These are phyloP conservation scores for Striga hermonthica DNA, from an alignment of 305 asterid genomes.

Conservation along the genomic window DNA sequence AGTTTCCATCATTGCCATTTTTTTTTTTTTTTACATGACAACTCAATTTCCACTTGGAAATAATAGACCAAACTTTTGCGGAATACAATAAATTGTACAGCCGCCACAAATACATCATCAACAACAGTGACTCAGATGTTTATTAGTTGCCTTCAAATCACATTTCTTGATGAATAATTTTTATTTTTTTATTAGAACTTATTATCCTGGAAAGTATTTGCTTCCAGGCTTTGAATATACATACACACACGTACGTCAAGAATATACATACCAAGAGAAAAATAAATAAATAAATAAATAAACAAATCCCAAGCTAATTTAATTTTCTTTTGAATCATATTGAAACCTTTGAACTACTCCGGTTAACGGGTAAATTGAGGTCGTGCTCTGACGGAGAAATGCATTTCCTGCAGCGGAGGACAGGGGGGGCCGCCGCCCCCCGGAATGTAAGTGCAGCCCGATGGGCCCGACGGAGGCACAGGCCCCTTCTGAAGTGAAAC, in stretches of 20 bases:
- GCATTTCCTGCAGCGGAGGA: slow-evolving; percentile 39
- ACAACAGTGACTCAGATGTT: too few relatives aligned
- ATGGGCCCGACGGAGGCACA: slow-evolving; percentile 58
- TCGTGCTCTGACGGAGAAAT: slow-evolving; percentile 35
- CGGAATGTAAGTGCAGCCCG: slow-evolving; percentile 65
- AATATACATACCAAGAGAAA: neutral
- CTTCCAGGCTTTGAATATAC: neutral
- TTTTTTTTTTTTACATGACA: slow-evolving; percentile 5
- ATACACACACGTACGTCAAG: neutral
- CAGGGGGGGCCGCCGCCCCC: slow-evolving; percentile 45
- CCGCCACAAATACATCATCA: too few relatives aligned
- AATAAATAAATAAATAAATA: neutral
- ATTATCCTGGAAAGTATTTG: neutral
- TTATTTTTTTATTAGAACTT: too few relatives aligned
- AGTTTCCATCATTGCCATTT: slow-evolving; percentile 19
- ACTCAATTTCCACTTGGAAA: neutral
- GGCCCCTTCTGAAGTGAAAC: slow-evolving; percentile 43
- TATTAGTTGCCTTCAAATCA: too few relatives aligned
- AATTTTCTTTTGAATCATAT: neutral
- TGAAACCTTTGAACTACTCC: neutral
- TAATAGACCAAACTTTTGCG: too few relatives aligned
- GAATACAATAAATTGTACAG: too few relatives aligned
- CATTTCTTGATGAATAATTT: too few relatives aligned
- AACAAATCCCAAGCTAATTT: neutral
- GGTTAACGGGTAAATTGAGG: slow-evolving; percentile 26